Evolutionary conservation across 2,329 filamentous ascomycete genomes (phyloP), one percentile per base, ranked within the genome.

Genomic region (Bipolaris zeicola): DNA sequence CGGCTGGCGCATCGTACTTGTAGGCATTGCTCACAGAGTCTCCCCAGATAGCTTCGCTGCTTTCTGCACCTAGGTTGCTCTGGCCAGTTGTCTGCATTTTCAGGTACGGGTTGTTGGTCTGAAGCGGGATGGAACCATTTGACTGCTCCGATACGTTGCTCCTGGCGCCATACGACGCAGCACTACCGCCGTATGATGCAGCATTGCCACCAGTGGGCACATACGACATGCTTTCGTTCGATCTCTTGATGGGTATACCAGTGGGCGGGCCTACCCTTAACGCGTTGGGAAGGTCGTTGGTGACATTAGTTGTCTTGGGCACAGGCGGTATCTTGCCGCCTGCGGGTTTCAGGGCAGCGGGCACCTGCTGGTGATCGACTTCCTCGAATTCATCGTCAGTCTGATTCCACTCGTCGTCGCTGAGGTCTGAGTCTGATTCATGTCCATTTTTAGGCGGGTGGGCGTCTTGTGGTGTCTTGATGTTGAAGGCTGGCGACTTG

Each of bases 41-140:
- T 16, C 76, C 74, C 78, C 77, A 79, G 20, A 75, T 69, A 3
- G 74, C 62, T 34, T 74, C 69, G 52, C 69, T 77, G 61, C 63
- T 76, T 52, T 79, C 77, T 5, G 55, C 66, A 6, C 67, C 75
- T 55, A 71, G 74, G 14, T 62, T 69, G 36, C 63, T 72, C 48
- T 77, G 68, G 0, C 72, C 75, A 1, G 76, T 77, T 14, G 64
- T 58, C 46, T 78, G 76, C 64, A 76, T 73, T 26, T 71, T 71
- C 20, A 76, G 67, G 58, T 80, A 80, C 7, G 79, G 79, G 52
- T 80, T 80, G 58, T 80, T 78, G 3, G 77, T 79, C 55, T 77
- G 63, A 18, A 78, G 60, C 1, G 72, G 70, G 33, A 70, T 52
- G 2, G 72, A 73, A 18, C 63, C 62, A 20, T 59, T 64, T 1